phyloP scores from a whole-genome alignment of 108 stramenopile genomes.

The Cyclotella distinguenda region DNA sequence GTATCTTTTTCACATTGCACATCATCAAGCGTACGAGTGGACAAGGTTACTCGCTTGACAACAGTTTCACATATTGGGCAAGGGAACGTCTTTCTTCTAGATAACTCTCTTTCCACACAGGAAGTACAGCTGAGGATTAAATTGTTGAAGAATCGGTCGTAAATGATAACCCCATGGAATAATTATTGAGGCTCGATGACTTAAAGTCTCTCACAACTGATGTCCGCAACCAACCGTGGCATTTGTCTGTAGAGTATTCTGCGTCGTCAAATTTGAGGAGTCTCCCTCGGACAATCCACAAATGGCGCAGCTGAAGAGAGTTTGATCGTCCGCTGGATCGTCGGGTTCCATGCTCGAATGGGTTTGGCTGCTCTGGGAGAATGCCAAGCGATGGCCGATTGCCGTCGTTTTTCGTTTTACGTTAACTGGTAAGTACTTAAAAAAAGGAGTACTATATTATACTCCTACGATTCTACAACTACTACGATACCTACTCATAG shows the following conservation, averaged over 20 bases:
- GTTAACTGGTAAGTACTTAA: no score
- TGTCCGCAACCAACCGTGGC: conserved; percentile 83
- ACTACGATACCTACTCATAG: not conserved
- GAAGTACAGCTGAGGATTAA: conserved; percentile 58
- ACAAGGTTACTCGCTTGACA: conserved; percentile 82
- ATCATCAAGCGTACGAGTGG: conserved; percentile 80
- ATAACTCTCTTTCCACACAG: conserved; percentile 82
- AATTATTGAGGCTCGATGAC: no score
- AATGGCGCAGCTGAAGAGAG: conserved; percentile 83
- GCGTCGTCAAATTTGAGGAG: conserved; percentile 78
- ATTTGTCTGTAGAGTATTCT: conserved; percentile 77
- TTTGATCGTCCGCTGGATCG: conserved; percentile 58
- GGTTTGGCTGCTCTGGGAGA: no score
- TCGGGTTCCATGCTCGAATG: conserved; percentile 21
- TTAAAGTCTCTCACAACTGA: conserved; percentile 60
- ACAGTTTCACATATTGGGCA: conserved; percentile 83
- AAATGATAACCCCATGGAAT: no score
- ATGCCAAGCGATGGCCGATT: no score
- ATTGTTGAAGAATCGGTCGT: no score
- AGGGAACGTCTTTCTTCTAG: conserved; percentile 71
- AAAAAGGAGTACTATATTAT: no score
- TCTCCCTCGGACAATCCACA: conserved; percentile 83
- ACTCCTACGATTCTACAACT: no score
- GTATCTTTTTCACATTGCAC: conserved; percentile 85
- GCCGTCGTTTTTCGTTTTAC: no score